Evolutionary conservation across 768 basidiomycete genomes (phyloP), one percentile per base, ranked within the genome.

Genomic region (Kwoniella sp.): DNA sequence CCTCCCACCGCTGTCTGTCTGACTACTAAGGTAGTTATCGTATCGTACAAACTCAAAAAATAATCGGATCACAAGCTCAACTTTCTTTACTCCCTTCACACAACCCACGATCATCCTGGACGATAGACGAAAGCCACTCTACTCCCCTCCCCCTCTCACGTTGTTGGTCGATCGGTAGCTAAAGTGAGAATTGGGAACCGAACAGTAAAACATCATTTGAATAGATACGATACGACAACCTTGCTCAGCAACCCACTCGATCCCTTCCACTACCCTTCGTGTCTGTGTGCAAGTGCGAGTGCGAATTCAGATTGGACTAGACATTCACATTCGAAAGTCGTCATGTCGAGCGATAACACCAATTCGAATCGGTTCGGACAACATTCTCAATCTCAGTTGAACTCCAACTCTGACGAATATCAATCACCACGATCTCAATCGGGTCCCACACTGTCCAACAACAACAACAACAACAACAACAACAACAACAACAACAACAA

Each of bases 391-490:
- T 37, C 22, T 36, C 53, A 55, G n/a, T 25, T 40, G 37, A 40
- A n/a, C 24, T 46, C 8, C 2, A 46, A 44, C 25, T 22, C 26
- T 25, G 58, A 51, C 17, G 59, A 60, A 60, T 49, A 60, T 36
- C 59, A 60, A 54, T 60, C 59, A 52, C 59, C 59, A 27, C 50
- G 50, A 52, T 53, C 59, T 36, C 21, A 52, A 15, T 60, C 40
- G 1, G 40, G 21, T 44, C 25, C 60, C 12, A 52, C 2, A 40
- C 55, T 44, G 5, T 33, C 55, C 19, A 15, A 22, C 44, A 17
- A 30, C 40, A 19, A 3, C 40, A 44, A 44, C 40, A 44, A 33
- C 33, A 13, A 33, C 33, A n/a, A n/a, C 19, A 15, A 22, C 44
- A 17, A 30, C 40, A 19, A 3, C 40, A 44, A 44, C 40, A 44